phyloP scores from a whole-genome alignment of 768 basidiomycete genomes.

The Termitomyces sp. region DNA sequence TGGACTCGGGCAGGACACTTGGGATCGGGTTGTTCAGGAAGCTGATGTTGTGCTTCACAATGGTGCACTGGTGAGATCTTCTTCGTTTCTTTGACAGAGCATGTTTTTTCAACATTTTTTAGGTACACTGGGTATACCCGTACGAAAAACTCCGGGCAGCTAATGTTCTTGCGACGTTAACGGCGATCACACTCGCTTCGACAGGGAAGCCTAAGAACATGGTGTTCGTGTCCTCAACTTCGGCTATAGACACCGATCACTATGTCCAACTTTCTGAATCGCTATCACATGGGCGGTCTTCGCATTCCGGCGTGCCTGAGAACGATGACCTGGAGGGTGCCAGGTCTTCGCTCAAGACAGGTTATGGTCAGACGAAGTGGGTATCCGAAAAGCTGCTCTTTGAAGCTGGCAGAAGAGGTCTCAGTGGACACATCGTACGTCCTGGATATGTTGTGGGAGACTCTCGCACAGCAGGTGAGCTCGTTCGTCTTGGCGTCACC shows the following conservation, averaged over 20 bases:
- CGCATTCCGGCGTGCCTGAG: slow-evolving; percentile 76
- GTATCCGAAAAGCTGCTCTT: slow-evolving; percentile 93
- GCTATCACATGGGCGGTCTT: slow-evolving; percentile 37
- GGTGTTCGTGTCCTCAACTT: slow-evolving; percentile 94
- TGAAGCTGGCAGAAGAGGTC: slow-evolving; percentile 85
- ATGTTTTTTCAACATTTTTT: background rate
- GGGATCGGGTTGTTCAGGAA: slow-evolving; percentile 67
- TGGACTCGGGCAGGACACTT: slow-evolving; percentile 62
- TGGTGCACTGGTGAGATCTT: slow-evolving; percentile 84
- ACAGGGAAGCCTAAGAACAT: slow-evolving; percentile 72
- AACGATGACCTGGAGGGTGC: slow-evolving; percentile 88
- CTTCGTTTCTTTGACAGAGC: background rate
- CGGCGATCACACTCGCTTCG: slow-evolving; percentile 77
- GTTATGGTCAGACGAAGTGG: slow-evolving; percentile 99
- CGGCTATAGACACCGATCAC: slow-evolving; percentile 88
- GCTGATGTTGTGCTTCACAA: slow-evolving; percentile 90
- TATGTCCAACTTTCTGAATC: slow-evolving; percentile 88
- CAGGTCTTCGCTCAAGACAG: slow-evolving; percentile 70
- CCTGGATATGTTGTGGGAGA: slow-evolving; percentile 98
- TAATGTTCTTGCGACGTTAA: slow-evolving; percentile 91
- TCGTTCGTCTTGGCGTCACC: background rate
- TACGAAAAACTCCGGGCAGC: slow-evolving; percentile 90
- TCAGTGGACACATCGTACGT: slow-evolving; percentile 83
- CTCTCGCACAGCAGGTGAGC: slow-evolving; percentile 78
- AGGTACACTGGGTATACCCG: slow-evolving; percentile 99